These are phyloP conservation scores for Cyberlindnera suaveolens DNA, from an alignment of 805 yeast species.

Conservation along the genomic window DNA sequence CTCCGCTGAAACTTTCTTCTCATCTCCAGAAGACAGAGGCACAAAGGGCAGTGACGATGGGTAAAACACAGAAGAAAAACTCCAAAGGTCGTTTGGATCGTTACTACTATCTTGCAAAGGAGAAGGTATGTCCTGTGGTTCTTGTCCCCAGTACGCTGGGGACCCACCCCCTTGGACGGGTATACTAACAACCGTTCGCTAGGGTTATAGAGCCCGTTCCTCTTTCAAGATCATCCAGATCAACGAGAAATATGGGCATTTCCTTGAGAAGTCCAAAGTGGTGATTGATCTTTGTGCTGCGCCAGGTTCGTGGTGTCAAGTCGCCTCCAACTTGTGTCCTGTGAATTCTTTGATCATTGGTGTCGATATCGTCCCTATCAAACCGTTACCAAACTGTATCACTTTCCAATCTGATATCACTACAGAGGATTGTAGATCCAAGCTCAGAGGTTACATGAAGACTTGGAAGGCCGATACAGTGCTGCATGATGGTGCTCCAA, in stretches of 20 bases:
- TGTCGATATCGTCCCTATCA: conserved; percentile 98
- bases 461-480: conserved; percentile 99
- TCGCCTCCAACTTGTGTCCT: conserved; percentile 90
- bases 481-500: conserved; percentile 99
- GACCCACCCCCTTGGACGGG: not conserved
- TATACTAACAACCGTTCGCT: conserved; percentile 4
- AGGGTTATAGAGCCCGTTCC: conserved; percentile 97
- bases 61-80: conserved; percentile 88
- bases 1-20: not conserved
- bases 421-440: conserved; percentile 95
- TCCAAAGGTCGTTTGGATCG: conserved; percentile 99
- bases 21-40: not conserved
- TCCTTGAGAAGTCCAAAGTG: conserved; percentile 88
- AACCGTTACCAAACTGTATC: conserved; percentile 89
- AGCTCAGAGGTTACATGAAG: conserved; percentile 90
- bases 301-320: conserved; percentile 99
- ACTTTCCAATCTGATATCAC: conserved; percentile 97
- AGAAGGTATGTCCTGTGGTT: conserved; percentile 40
- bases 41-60: conserved; percentile 43
- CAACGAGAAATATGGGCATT: conserved; percentile 94
- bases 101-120: conserved; percentile 93
- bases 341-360: conserved; percentile 91
- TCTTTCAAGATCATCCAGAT: conserved; percentile 93
- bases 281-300: conserved; percentile 98
- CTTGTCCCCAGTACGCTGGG: not conserved